Evolutionary conservation across 225 moss, liverwort and hornwort species (phyloP), one percentile per base, ranked within the genome.

Genomic region (Bryum argenteum): DNA sequence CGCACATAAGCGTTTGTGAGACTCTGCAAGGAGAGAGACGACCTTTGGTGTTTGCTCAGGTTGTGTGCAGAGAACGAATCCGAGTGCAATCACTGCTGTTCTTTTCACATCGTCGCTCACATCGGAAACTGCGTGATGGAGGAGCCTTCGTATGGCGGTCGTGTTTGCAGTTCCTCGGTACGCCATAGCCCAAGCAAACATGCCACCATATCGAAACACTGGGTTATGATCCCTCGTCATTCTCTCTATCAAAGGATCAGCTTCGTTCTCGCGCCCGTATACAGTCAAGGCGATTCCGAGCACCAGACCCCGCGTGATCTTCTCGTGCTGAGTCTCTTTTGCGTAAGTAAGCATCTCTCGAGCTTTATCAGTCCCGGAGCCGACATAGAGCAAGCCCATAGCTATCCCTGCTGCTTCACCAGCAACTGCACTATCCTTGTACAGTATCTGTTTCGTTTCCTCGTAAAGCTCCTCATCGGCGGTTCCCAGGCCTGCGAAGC

Each of bases 351-450:
- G 77, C 98, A 99, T 99, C 71, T 99, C 98, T 17, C 76, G 71
- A 33, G 84, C 91, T 71, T 94, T 99, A 16, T 87, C 89, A 56
- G 85, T 85, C 17, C 91, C 92, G 17, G 88, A 85, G 39, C 94
- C 94, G 4, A 87, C 94, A 77, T 79, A 91, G 1, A 99, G 78
- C 55, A 99, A 69, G 5, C 94, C 98, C 89, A 99, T 91, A 8
- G 91, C 85, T 23, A 99, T 94, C 19, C 94, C 98, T 47, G 94
- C 98, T 9, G 98, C 98, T 82, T 99, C 98, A 21, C 98, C 98
- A 22, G 94, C 92, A n/a, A 94, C 84, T 55, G 98, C 94, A 81
- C 85, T 94, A 45, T 93, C 94, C 39, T 82, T 94, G 77, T 82
- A 90, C 19, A 99, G 69, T 20, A 99, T 80, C 19, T 75, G 74